Conservation (phyloP, 2,329 filamentous ascomycete species). For the Lachnellula hyalina region DNA sequence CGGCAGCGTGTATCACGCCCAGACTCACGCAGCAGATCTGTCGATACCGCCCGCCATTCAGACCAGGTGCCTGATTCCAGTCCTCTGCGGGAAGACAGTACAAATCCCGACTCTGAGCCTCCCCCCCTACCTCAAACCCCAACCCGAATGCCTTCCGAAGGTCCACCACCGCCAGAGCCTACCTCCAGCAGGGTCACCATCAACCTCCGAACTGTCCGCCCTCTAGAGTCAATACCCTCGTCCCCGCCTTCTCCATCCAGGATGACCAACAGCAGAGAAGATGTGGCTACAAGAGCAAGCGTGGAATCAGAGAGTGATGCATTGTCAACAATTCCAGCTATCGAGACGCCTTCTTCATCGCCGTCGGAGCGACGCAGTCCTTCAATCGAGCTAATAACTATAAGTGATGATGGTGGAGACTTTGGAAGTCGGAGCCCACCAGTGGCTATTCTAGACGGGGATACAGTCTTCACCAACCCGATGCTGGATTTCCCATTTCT, state of each 20-base stretch:
- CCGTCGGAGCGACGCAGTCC: constrained; percentile 28
- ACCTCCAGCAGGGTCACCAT: constrained; percentile 56
- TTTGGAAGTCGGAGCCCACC: constrained; percentile 21
- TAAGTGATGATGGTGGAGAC: constrained; percentile 25
- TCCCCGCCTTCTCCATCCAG: constrained; percentile 40
- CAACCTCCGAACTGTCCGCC: constrained; percentile 48
- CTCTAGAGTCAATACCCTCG: constrained; percentile 38
- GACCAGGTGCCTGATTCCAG: constrained; percentile 16
- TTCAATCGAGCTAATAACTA: constrained; percentile 26
- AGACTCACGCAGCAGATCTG: constrained; percentile 49
- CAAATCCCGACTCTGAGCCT: constrained; percentile 32
- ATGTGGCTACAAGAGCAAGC: constrained; percentile 21
- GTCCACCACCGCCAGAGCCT: constrained; percentile 35
- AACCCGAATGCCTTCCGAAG: constrained; percentile 27
- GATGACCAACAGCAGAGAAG: constrained; percentile 19
- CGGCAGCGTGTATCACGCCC: constrained; percentile 56
- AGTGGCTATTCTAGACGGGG: constrained; percentile 28
- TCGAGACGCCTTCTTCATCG: constrained; percentile 30
- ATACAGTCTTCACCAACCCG: constrained; percentile 35
- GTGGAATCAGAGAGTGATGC: constrained; percentile 30
- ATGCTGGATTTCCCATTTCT: constrained; percentile 42
- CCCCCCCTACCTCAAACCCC: constrained; percentile 27
- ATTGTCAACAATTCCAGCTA: constrained; percentile 24
- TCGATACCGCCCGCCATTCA: constrained; percentile 33
- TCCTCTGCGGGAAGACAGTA: constrained; percentile 18